These are phyloP conservation scores for Iris macrosiphon DNA, from an alignment of 106 monocot species.

Conservation along the genomic window DNA sequence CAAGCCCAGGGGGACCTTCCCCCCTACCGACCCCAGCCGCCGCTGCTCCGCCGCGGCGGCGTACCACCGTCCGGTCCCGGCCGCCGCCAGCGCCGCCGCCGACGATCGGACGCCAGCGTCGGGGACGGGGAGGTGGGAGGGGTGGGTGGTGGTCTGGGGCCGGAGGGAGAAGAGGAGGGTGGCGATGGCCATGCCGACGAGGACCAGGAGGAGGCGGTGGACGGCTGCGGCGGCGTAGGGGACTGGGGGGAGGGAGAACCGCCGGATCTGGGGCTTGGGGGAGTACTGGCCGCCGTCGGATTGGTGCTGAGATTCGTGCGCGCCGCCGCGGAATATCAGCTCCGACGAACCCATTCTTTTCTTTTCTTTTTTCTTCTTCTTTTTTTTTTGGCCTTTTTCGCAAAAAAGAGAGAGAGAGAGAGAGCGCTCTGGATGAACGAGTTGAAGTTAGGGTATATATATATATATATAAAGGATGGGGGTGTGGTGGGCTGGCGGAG, in stretches of 20 bases:
- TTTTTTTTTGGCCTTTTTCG: too few relatives aligned
- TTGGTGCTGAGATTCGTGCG: conserved; percentile 14
- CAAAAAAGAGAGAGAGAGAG: too few relatives aligned
- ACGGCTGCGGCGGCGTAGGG: conserved; percentile 39
- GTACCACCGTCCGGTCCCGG: neutral
- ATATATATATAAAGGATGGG: too few relatives aligned
- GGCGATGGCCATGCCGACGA: conserved; percentile 52
- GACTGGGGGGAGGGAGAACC: conserved; percentile 18
- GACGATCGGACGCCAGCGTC: neutral
- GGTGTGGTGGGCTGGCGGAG: too few relatives aligned
- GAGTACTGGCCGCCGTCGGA: conserved; percentile 24
- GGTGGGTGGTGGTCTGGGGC: too few relatives aligned
- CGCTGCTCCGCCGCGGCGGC: neutral
- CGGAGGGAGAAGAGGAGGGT: conserved; percentile 30
- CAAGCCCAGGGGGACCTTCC: conserved; percentile 64
- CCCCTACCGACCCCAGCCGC: conserved; percentile 19
- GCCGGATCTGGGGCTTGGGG: conserved; percentile 41
- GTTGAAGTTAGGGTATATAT: too few relatives aligned
- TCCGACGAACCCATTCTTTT: too few relatives aligned
- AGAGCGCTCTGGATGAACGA: too few relatives aligned
- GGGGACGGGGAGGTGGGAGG: neutral
- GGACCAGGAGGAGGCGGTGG: conserved; percentile 43
- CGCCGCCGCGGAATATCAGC: conserved; percentile 36
- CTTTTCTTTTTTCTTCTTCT: too few relatives aligned
- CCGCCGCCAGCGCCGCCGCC: neutral